Conservation (phyloP, 805 yeast genomes). For the Lachancea quebecensis region DNA sequence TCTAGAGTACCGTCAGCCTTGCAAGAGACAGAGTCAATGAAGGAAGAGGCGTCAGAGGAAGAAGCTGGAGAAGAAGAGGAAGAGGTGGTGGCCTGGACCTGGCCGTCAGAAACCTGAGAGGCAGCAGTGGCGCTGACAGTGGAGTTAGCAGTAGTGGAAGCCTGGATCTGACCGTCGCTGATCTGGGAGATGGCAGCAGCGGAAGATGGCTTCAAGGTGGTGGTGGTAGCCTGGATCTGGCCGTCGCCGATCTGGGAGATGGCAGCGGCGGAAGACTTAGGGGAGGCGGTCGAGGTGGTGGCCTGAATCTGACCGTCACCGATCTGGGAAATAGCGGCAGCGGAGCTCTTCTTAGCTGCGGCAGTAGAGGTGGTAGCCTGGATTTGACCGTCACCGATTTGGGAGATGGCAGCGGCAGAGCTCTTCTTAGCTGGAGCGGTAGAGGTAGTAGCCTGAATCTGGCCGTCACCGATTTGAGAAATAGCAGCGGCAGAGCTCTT, state of each 20-base stretch:
- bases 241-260: constrained; percentile 47
- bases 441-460: constrained; percentile 22
- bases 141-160: constrained; percentile 18
- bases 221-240: constrained; percentile 44
- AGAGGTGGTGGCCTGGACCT: constrained; percentile 18
- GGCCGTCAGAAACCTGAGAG: constrained; percentile 13
- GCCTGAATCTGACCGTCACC: constrained; percentile 38
- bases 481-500: constrained; percentile 29
- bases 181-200: constrained; percentile 40
- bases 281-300: constrained; percentile 10
- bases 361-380: constrained; percentile 35
- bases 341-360: constrained; percentile 21
- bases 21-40: constrained; percentile 38
- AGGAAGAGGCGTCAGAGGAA: constrained; percentile 19
- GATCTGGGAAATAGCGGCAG: constrained; percentile 38
- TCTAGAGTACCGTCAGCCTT: constrained; percentile 44
- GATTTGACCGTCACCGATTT: constrained; percentile 42
- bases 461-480: constrained; percentile 27
- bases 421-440: constrained; percentile 11
- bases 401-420: constrained; percentile 33
- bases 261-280: constrained; percentile 24
- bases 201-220: constrained; percentile 24
- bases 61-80: constrained; percentile 18
- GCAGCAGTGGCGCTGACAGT: constrained; percentile 9
- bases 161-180: constrained; percentile 32